A percentile compares a stretch with the other conserved stretches of the same genome.
phyloP scores from a whole-genome alignment of 495 filamentous ascomycete species.

The Penicillium ochrochloron region DNA sequence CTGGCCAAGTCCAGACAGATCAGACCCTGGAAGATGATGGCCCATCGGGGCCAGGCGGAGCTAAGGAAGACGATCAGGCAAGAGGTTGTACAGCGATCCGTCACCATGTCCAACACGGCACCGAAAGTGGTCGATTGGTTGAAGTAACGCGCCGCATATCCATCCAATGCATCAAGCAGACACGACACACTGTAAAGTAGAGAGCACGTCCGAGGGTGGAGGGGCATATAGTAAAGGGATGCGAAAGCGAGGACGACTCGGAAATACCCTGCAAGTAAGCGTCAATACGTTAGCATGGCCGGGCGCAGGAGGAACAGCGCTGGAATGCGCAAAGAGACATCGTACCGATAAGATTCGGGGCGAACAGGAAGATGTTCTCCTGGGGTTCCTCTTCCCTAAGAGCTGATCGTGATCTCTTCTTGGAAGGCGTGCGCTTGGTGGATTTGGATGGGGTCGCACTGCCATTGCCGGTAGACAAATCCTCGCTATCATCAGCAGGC shows the following conservation, averaged over 20 bases:
- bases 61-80: conserved; percentile 93
- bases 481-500: conserved; percentile 42
- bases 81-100: conserved; percentile 91
- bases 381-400: conserved; percentile 41
- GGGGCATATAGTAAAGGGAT: conserved; percentile 97
- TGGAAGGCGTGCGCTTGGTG: conserved; percentile 28
- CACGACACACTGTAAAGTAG: conserved; percentile 91
- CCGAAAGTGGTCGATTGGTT: conserved; percentile 93
- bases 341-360: conserved; percentile 91
- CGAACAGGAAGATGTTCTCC: conserved; percentile 96
- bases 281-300: not conserved
- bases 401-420: conserved; percentile 32
- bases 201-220: conserved; percentile 93
- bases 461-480: conserved; percentile 38
- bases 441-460: conserved; percentile 31
- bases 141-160: conserved; percentile 84
- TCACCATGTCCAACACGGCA: conserved; percentile 97
- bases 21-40: conserved; percentile 88
- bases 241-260: conserved; percentile 88
- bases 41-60: conserved; percentile 89
- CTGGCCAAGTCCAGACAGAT: conserved; percentile 91
- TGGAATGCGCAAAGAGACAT: not conserved
- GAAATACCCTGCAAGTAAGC: conserved; percentile 69
- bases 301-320: not conserved
- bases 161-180: conserved; percentile 91